A percentile compares a stretch with the other conserved stretches of the same genome.
Conservation (phyloP, 108 stramenopile species). For the Cyclotella sp. region DNA sequence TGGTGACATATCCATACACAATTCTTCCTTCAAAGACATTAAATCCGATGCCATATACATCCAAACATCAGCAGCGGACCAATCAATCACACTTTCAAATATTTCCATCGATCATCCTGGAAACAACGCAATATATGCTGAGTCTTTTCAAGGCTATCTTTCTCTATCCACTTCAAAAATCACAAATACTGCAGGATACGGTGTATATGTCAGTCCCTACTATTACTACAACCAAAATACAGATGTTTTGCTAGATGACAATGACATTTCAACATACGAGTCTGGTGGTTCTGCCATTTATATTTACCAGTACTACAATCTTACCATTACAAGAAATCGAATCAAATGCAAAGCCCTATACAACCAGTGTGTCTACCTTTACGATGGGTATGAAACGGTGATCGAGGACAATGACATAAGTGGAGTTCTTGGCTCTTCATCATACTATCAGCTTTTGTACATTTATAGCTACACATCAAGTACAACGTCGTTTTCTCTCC, state of each 20-base stretch:
- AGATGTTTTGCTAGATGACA: neutral
- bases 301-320: neutral
- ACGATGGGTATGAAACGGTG: neutral
- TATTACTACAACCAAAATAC: too few species aligned
- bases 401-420: slow-evolving; percentile 1
- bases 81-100: neutral
- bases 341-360: slow-evolving; percentile 3
- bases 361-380: neutral
- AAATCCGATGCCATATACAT: neutral
- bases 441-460: neutral
- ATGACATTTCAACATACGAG: neutral
- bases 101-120: slow-evolving; percentile 8
- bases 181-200: slow-evolving; percentile 7
- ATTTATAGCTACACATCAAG: neutral
- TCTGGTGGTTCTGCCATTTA: too few species aligned
- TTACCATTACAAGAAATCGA: neutral
- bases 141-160: neutral
- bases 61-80: neutral
- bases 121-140: slow-evolving; percentile 4
- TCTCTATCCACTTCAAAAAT: slow-evolving; percentile 13
- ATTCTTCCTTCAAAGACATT: neutral
- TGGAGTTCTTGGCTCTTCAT: neutral
- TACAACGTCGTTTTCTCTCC: slow-evolving; percentile 8
- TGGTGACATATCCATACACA: neutral
- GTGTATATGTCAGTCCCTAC: neutral